These are phyloP conservation scores for Diaporthe vexans DNA, from an alignment of 2,329 filamentous ascomycete species.

Conservation along the genomic window DNA sequence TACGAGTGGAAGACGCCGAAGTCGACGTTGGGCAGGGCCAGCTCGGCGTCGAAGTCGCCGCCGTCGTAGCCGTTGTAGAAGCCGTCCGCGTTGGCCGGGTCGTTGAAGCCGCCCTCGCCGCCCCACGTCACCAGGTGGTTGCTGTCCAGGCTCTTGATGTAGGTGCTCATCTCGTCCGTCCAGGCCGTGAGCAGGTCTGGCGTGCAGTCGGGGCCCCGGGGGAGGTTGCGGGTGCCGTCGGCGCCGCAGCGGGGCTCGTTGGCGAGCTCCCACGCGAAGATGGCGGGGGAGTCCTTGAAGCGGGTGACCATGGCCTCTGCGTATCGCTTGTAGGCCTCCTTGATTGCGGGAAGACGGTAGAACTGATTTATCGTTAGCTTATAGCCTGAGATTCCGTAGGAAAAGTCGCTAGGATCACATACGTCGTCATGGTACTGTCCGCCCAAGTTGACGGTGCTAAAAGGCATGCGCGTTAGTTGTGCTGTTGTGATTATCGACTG, in stretches of 20 bases:
- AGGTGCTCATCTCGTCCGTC: conserved; percentile 68
- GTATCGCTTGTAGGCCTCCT: conserved; percentile 69
- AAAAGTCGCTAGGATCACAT: conserved; percentile 40
- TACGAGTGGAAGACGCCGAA: conserved; percentile 70
- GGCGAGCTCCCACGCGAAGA: conserved; percentile 77
- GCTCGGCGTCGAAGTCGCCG: conserved; percentile 66
- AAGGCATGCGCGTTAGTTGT: not conserved
- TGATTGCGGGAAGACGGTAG: conserved; percentile 64
- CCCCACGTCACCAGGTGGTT: conserved; percentile 69
- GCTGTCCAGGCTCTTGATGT: conserved; percentile 65
- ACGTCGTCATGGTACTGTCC: conserved; percentile 64
- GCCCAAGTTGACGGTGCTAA: conserved; percentile 13
- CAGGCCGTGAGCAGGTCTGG: conserved; percentile 60
- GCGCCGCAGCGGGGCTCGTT: conserved; percentile 71
- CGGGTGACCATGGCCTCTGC: conserved; percentile 70
- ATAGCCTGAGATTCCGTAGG: not conserved
- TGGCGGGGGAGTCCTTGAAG: conserved; percentile 69
- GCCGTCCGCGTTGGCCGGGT: conserved; percentile 55
- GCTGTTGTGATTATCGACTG: not conserved
- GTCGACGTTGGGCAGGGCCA: conserved; percentile 63
- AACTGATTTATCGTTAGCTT: conserved; percentile 52
- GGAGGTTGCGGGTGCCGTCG: conserved; percentile 60
- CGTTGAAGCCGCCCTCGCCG: conserved; percentile 71
- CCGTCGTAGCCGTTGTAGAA: conserved; percentile 64
- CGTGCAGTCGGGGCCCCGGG: conserved; percentile 55